Base-by-base conservation (phyloP, 2,329 filamentous ascomycete genomes). In the Torrubiellomyces zombiae region DNA sequence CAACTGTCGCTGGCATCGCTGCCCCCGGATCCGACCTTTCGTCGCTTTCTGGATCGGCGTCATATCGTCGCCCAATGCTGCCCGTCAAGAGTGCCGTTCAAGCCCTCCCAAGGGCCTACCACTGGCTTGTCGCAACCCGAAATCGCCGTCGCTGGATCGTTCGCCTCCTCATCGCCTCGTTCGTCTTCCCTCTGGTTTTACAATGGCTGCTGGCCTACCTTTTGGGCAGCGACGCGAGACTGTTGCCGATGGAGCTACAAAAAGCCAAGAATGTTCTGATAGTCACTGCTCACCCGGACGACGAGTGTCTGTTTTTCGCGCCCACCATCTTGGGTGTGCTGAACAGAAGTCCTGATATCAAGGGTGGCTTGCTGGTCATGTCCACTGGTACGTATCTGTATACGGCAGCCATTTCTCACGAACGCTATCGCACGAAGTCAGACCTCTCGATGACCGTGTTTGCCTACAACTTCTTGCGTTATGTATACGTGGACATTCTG, bases 271-370 rank as follows among this genome's bases (percentile, higher is more conserved):
- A 45, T 31, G 31, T 54, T 4, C 30, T 55, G 14, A 37, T 54
- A 16, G 47, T 55, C 9, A 54, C 50, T 9, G 50, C 51, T 3
- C 49, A 52, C 20, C 44, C 44, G 9, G 50, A 50, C 17, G 49
- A 53, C 6, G 60, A 61, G 33, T 48, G 44, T 15, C 38, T 47
- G 5, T 48, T 47, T 28, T 47, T 47, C 21, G 29, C 45, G 4
- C 44, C 44, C 3, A 43, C 35, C 27, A 44, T 47, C 6, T 24
- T 48, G 17, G 44, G 43, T 15, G 33, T 47, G 7, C 32, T 48
- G 22, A 41, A 42, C 20, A 27, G 42, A n/a, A 43, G 45, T 24
- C 39, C 23, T 21, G 24, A 26, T 1, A 31, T 39, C 7, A 39
- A 30, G 7, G 44, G 44, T 0, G 38, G 38, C 0, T 21, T 48